Conservation (phyloP, 805 yeast genomes). For the Suhomyces pyralidae region DNA sequence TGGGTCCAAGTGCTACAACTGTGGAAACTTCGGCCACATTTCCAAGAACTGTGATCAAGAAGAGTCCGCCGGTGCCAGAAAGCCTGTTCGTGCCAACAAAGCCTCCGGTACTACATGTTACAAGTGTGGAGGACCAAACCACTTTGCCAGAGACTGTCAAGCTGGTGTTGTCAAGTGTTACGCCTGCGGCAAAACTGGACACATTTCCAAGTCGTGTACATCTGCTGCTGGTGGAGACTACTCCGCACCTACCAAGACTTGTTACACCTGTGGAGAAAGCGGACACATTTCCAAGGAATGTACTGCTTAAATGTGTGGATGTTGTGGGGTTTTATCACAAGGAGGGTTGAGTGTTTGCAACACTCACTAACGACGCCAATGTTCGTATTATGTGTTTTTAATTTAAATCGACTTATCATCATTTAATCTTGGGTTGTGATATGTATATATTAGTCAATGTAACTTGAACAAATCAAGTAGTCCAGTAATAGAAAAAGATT, state of each 20-base stretch:
- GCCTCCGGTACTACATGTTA: slow-evolving; percentile 60
- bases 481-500: background rate
- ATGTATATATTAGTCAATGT: background rate
- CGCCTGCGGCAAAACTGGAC: slow-evolving; percentile 90
- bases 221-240: slow-evolving; percentile 50
- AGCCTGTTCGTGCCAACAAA: slow-evolving; percentile 19
- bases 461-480: background rate
- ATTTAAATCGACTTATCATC: background rate
- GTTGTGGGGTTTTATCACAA: background rate
- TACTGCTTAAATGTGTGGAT: slow-evolving; percentile 8
- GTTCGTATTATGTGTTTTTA: background rate
- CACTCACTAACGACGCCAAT: slow-evolving; percentile 1
- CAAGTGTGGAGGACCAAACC: slow-evolving; percentile 93
- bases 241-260: slow-evolving; percentile 49
- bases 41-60: slow-evolving; percentile 66
- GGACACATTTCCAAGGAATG: slow-evolving; percentile 92
- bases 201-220: slow-evolving; percentile 80
- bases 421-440: background rate
- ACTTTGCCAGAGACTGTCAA: slow-evolving; percentile 87
- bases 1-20: slow-evolving; percentile 77
- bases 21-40: slow-evolving; percentile 76
- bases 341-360: background rate
- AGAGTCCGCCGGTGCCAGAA: slow-evolving; percentile 14
- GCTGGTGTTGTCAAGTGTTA: slow-evolving; percentile 74
- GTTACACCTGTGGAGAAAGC: slow-evolving; percentile 71